Evolutionary conservation across 768 basidiomycete genomes (phyloP).

Genomic region (Cubamyces sp.): DNA sequence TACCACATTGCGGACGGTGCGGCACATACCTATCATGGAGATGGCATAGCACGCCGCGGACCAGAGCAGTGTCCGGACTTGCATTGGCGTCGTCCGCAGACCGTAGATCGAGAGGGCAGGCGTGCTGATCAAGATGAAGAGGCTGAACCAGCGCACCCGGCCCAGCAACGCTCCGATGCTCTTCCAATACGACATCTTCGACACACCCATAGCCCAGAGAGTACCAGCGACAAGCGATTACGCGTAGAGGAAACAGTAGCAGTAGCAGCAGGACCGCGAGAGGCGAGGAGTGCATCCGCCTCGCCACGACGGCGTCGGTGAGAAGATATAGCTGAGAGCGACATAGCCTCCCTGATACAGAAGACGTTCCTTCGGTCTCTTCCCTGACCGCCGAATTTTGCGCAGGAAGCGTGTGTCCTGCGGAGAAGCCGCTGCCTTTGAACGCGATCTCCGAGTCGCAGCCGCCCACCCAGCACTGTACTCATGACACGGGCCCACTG

Average conservation of each 20-base stretch:
- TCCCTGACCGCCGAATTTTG: background rate
- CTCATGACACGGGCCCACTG: too few relatives aligned
- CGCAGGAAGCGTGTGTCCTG: background rate
- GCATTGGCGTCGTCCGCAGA: slow-evolving; percentile 49
- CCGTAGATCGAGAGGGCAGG: slow-evolving; percentile 77
- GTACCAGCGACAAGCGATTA: background rate
- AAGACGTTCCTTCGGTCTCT: slow-evolving; percentile 2
- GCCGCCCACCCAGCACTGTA: too few relatives aligned
- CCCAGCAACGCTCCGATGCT: slow-evolving; percentile 30
- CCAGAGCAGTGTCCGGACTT: slow-evolving; percentile 61
- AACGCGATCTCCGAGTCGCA: background rate
- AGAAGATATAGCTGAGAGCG: slow-evolving; percentile 2
- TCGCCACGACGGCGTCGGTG: background rate
- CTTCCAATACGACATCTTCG: background rate
- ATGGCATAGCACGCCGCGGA: slow-evolving; percentile 69
- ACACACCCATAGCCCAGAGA: too few relatives aligned
- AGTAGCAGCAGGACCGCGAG: too few relatives aligned
- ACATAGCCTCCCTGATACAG: slow-evolving; percentile 10
- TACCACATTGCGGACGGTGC: too few relatives aligned
- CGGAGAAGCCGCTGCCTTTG: background rate
- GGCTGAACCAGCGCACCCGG: slow-evolving; percentile 65
- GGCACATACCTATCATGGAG: slow-evolving; percentile 20
- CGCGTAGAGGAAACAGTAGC: background rate
- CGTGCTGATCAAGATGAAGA: slow-evolving; percentile 68
- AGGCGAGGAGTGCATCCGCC: background rate